Evolutionary conservation across 768 basidiomycete genomes (phyloP), one percentile per base, ranked within the genome.

Genomic region (Phaeotremella skinneri): DNA sequence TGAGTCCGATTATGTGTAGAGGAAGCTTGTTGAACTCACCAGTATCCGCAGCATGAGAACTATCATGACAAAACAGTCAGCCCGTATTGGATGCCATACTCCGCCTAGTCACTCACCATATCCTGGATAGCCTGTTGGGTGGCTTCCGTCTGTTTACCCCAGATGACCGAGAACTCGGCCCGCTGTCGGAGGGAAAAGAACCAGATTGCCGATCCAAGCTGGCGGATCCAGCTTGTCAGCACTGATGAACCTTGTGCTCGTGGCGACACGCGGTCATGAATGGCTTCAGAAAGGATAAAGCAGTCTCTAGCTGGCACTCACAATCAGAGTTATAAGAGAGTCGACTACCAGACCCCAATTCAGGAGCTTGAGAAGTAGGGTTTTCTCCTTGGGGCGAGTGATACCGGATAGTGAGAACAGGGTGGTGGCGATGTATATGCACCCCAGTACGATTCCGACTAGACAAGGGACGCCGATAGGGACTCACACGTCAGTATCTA

Each of bases 1-100:
- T n/a, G n/a, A n/a, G n/a, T n/a, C n/a, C n/a, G 26, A 45, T 20
- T 27, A 26, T 20, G 17, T 29, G 21, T 27, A 2, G 2, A 4
- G 49, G 21, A 14, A 29, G 49, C 14, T 26, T 17, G 32, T 13
- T 34, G 13, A 4, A 45, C 59, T 52, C 32, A 65, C 64, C 70
- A 77, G 76, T 91, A 94, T 17, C 91, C 91, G 68, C 91, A 94
- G 79, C 91, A 93, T 56, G 78, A 74, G 66, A 90, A 81, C 90
- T 92, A 57, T 7, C 23, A 45, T 11, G 11, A 23, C 13, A 45
- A 7, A 14, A 31, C 7, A 11, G 17, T 47, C 47, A 52, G 39
- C 37, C 14, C 17, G 16, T 14, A 3, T 55, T 42, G 29, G 26
- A 42, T 26, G 21, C 21, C 6, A 26, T n/a, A n/a, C n/a, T n/a